Base-by-base conservation (phyloP, 257 asterid species). In the Solanum stenotomum region DNA sequence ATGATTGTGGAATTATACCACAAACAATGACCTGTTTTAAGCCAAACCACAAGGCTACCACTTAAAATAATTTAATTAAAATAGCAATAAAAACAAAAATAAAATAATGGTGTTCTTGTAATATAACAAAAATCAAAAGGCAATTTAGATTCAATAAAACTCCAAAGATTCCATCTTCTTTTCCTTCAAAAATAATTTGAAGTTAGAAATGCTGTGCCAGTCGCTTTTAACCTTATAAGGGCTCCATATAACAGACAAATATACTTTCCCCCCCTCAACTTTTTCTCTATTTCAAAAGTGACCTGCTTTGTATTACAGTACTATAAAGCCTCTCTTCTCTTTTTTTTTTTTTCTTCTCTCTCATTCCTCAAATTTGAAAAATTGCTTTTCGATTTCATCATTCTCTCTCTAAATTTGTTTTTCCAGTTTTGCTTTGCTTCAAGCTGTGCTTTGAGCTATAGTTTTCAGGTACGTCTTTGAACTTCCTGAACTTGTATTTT, bases 121-220 rank as follows among this genome's bases (percentile, higher is more conserved):
- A 91, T 76, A 89, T 14, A 16, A 7, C 83, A 27, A 14, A 91
- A 91, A 89, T 74, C 89, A 33, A 63, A 89, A 91, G 92, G 89
- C 46, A 46, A 29, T 20, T 29, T 67, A n/a, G 27, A 14, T 5
- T 5, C 15, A 35, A 82, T 27, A 77, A 85, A 87, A 65, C 90
- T 91, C 89, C 93, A 88, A 90, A 87, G 23, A 84, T 87, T 89
- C 89, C 91, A 85, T 89, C 90, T 90, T 85, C 72, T 29, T 84
- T 68, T 23, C 42, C 70, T 29, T 49, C 85, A 16, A 18, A 74
- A 67, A 34, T 27, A 35, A 46, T 49, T 75, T 49, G 46, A 46
- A 75, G 61, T 27, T 84, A 27, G 81, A 87, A 87, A 87, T 29
- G 70, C 49, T 83, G 82, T 49, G 33, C 68, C 88, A 79, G 72